Percentiles rank a stretch among this genome's conserved stretches.
phyloP scores from a whole-genome alignment of 495 filamentous ascomycete species.

The Tuber microsphaerosporum region DNA sequence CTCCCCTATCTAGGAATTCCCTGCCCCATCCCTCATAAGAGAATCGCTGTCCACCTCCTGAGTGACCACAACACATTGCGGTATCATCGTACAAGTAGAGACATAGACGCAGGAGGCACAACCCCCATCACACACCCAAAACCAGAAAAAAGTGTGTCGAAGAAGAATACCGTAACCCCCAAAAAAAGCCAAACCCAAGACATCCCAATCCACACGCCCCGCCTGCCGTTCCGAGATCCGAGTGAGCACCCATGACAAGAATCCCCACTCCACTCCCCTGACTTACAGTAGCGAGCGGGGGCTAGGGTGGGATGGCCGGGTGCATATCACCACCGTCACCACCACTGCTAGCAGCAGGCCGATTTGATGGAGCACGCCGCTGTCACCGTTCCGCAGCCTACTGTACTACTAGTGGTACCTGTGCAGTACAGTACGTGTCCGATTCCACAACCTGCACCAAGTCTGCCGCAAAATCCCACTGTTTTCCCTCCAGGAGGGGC shows the following conservation, averaged over 20 bases:
- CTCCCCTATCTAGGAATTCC: not conserved
- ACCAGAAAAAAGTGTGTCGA: not conserved
- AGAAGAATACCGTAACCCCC: not conserved
- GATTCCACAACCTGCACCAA: not conserved
- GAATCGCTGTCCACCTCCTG: not conserved
- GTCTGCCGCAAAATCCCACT: not conserved
- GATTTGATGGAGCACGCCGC: not conserved
- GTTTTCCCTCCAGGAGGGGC: not conserved
- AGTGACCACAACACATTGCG: not conserved
- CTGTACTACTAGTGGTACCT: too few species aligned
- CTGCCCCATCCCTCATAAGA: not conserved
- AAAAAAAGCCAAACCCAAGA: not conserved
- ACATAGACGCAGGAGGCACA: not conserved
- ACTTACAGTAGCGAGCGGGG: not conserved
- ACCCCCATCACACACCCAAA: not conserved
- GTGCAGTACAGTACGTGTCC: not conserved
- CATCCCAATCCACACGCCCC: not conserved
- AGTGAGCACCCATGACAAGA: not conserved
- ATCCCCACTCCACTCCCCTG: not conserved
- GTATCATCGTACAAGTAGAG: not conserved
- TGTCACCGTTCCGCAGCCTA: not conserved
- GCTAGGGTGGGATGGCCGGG: not conserved
- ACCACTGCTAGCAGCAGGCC: not conserved
- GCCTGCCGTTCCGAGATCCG: not conserved
- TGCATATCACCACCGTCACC: not conserved